Conservation (phyloP, 108 stramenopile genomes). For the Fragilaria crotonensis region DNA sequence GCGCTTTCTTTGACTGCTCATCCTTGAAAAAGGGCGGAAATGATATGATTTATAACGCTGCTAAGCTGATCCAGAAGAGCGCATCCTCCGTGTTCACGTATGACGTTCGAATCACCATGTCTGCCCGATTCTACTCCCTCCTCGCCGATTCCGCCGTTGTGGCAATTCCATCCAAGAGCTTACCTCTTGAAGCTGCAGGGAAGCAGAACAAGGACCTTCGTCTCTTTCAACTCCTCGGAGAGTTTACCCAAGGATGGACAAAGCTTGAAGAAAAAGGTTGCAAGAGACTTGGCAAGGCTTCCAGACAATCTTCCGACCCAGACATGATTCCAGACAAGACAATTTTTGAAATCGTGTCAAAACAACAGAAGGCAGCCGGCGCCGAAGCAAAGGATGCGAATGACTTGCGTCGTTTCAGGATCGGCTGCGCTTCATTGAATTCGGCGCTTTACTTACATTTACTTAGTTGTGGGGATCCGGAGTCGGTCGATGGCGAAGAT, state of each 20-base stretch:
- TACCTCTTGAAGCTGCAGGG: constrained; percentile 7
- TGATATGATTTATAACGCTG: neutral
- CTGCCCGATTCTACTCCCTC: constrained; percentile 67
- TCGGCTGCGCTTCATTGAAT: neutral
- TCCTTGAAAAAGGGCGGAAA: neutral
- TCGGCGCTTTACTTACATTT: constrained; percentile 49
- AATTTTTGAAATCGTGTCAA: neutral
- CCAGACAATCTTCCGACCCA: constrained; percentile 5
- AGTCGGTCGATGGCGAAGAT: constrained; percentile 23
- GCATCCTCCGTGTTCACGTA: constrained; percentile 16
- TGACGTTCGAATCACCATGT: constrained; percentile 39
- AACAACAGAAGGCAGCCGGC: neutral
- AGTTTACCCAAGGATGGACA: constrained; percentile 28
- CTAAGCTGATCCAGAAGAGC: neutral
- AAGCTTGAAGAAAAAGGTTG: constrained; percentile 38
- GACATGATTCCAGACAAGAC: constrained; percentile 17
- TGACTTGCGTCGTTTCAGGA: neutral
- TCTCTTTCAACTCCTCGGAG: constrained; percentile 24
- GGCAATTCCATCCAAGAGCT: constrained; percentile 13
- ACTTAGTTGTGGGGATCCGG: constrained; percentile 34
- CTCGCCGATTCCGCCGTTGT: constrained; percentile 40
- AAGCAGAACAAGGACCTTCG: constrained; percentile 25
- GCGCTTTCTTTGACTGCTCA: constrained; percentile 70
- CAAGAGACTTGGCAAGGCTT: constrained; percentile 22
- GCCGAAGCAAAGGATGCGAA: neutral